A percentile compares a stretch with the other conserved stretches of the same genome.
These are phyloP conservation scores for Chlamydomonas eustigma DNA, from an alignment of 139 green algal species.

Conservation along the genomic window DNA sequence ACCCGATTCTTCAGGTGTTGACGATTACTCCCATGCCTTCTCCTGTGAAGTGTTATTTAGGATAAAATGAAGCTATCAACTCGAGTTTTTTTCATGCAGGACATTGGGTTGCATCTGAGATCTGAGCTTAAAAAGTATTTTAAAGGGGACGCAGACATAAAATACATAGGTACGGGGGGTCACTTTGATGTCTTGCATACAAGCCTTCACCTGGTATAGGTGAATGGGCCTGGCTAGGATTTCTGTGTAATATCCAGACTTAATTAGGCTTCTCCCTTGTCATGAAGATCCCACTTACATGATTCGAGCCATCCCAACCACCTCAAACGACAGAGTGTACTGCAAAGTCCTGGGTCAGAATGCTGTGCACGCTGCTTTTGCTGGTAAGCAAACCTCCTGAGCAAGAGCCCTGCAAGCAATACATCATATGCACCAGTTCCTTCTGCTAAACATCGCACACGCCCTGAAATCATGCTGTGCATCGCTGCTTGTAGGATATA, in stretches of 20 bases:
- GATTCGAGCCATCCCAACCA: slow-evolving; percentile 84
- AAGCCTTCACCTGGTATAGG: not conserved
- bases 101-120: slow-evolving; percentile 75
- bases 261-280: not conserved
- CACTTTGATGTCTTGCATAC: no score
- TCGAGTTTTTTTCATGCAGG: slow-evolving; percentile 21
- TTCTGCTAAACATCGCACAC: not conserved
- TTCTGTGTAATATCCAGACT: not conserved
- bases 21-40: not conserved
- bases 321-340: slow-evolving; percentile 86
- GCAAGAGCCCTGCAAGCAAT: not conserved
- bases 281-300: slow-evolving; percentile 79
- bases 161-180: slow-evolving; percentile 85
- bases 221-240: not conserved
- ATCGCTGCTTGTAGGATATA: slow-evolving; percentile 22
- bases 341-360: slow-evolving; percentile 92
- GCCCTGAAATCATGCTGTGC: not conserved
- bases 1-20: slow-evolving; percentile 43
- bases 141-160: slow-evolving; percentile 72
- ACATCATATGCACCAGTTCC: not conserved
- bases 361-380: slow-evolving; percentile 93
- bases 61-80: not conserved
- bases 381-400: slow-evolving; percentile 37
- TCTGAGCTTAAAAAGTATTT: slow-evolving; percentile 13
- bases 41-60: not conserved